phyloP scores from a whole-genome alignment of 345 rosid genomes.

The Eucalyptus marginata region DNA sequence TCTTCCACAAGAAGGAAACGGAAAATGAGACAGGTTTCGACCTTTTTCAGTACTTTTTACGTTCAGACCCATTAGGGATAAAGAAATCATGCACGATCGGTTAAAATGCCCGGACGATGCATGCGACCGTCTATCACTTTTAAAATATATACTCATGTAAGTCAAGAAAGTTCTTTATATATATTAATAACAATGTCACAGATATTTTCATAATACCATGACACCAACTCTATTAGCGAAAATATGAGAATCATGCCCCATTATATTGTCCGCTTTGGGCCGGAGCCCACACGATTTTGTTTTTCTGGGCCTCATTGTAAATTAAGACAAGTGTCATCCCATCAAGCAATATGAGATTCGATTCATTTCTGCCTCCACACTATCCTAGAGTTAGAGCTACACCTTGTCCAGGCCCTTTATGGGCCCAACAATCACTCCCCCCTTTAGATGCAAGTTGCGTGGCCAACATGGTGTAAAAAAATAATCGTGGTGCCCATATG shows the following conservation, averaged over 20 bases:
- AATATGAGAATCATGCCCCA: too few relatives aligned
- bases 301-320: too few relatives aligned
- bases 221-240: neutral
- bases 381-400: rapidly evolving
- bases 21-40: neutral
- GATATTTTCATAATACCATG: neutral
- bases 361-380: too few relatives aligned
- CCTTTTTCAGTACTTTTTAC: neutral
- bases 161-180: neutral
- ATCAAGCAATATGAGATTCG: rapidly evolving
- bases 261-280: too few relatives aligned
- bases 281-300: too few relatives aligned
- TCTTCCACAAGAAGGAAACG: neutral
- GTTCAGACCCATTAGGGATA: neutral
- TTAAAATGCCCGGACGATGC: neutral
- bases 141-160: neutral
- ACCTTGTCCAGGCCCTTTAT: rapidly evolving
- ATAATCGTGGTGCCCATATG: neutral
- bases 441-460: neutral
- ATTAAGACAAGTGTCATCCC: too few relatives aligned
- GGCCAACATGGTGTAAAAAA: neutral
- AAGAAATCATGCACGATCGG: neutral
- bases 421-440: too few relatives aligned
- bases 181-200: too few relatives aligned
- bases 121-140: neutral